Percentiles rank a stretch among this genome's conserved stretches.
phyloP scores from a whole-genome alignment of 257 asterid species.

The Parsonsia alboflavescens region DNA sequence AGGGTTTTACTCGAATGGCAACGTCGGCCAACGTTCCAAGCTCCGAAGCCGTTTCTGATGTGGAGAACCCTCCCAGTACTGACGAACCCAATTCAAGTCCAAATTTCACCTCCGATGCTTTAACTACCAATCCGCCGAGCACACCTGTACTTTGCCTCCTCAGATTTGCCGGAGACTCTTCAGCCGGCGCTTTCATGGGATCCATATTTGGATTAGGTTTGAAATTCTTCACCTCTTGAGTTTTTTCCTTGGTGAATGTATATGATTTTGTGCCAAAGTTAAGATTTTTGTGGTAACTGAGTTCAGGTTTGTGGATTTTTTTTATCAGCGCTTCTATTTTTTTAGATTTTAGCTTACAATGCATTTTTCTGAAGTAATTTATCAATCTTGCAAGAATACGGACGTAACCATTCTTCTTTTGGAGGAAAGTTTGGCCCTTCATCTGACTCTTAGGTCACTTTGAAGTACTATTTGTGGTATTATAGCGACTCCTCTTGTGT shows the following conservation, averaged over 20 bases:
- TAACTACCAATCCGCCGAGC: slow-evolving; percentile 42
- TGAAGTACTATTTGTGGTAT: too few species aligned
- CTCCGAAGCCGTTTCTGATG: slow-evolving; percentile 56
- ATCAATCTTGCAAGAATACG: neutral
- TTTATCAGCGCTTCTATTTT: neutral
- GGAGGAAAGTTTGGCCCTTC: neutral
- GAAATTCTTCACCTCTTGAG: neutral
- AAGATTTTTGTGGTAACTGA: neutral
- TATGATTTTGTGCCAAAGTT: neutral
- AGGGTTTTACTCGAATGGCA: slow-evolving; percentile 55
- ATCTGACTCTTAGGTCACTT: neutral
- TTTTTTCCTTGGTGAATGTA: neutral
- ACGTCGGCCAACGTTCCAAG: slow-evolving; percentile 39
- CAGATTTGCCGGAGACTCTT: slow-evolving; percentile 69
- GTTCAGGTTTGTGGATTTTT: neutral
- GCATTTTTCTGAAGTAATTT: neutral
- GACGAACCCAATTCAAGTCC: slow-evolving; percentile 20
- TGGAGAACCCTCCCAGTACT: slow-evolving; percentile 27
- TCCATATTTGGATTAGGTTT: slow-evolving; percentile 75
- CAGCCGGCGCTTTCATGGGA: slow-evolving; percentile 75
- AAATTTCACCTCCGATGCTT: slow-evolving; percentile 30
- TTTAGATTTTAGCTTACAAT: neutral
- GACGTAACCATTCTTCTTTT: neutral
- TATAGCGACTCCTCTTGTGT: neutral
- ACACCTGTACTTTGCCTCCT: slow-evolving; percentile 62